phyloP scores from a whole-genome alignment of 371 early-diverging fungal species.

The Mucor circinelloides region DNA sequence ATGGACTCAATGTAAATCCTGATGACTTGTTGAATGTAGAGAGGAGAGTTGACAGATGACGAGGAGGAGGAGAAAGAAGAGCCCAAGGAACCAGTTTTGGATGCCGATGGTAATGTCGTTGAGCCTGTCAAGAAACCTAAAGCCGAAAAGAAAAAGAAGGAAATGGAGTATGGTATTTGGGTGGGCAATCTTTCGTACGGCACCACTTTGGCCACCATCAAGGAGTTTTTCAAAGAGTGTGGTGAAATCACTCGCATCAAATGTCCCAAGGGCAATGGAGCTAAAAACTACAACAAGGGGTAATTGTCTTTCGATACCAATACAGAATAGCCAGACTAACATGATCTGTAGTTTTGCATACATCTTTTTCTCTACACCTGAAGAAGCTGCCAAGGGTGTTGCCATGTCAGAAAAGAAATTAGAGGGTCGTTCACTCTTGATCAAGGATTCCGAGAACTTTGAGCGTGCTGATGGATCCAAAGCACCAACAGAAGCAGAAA shows the following conservation, averaged over 20 bases:
- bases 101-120: conserved; percentile 18
- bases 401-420: conserved; percentile 61
- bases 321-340: not conserved
- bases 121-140: conserved; percentile 37
- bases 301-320: conserved; percentile 18
- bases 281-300: conserved; percentile 56
- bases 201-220: conserved; percentile 57
- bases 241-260: conserved; percentile 71
- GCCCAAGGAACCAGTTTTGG: conserved; percentile 18
- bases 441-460: conserved; percentile 67
- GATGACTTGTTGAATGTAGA: conserved; percentile 17
- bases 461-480: conserved; percentile 50
- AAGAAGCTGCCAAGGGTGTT: conserved; percentile 60
- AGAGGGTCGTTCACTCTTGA: conserved; percentile 66
- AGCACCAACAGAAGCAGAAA: conserved; percentile 39
- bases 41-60: conserved; percentile 39
- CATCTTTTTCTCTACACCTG: conserved; percentile 64
- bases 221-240: conserved; percentile 59
- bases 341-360: conserved; percentile 62
- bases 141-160: conserved; percentile 41
- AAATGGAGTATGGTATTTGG: conserved; percentile 67
- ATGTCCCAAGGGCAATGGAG: conserved; percentile 55
- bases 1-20: too few relatives aligned
- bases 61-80: conserved; percentile 27
- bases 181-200: conserved; percentile 73